phyloP scores from a whole-genome alignment of 1,284 basidiomycete species.

The Melanopsichium pennsylvanicum region DNA sequence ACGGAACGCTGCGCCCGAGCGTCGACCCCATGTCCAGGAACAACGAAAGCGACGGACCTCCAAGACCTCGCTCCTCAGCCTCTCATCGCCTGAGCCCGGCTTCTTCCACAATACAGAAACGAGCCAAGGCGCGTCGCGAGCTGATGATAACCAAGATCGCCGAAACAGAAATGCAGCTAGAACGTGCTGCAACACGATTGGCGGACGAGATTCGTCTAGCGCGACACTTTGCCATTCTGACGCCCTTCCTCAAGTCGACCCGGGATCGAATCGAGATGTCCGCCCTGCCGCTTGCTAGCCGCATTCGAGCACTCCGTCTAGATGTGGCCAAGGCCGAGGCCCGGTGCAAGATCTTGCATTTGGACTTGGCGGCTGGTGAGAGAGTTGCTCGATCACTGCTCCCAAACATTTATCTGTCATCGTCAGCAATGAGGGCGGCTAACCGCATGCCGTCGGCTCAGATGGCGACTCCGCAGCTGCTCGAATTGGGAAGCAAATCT shows the following conservation, averaged over 20 bases:
- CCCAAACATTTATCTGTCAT: conserved; percentile 27
- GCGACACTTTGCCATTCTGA: conserved; percentile 55
- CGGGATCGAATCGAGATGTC: conserved; percentile 58
- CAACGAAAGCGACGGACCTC: conserved; percentile 16
- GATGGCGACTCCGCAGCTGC: conserved; percentile 34
- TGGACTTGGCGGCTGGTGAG: conserved; percentile 51
- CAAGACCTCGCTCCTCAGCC: conserved; percentile 34
- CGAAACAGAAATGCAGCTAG: conserved; percentile 82
- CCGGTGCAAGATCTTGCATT: conserved; percentile 38
- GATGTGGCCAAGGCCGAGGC: conserved; percentile 48
- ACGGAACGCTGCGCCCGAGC: conserved; percentile 6
- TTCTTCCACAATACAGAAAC: conserved; percentile 32
- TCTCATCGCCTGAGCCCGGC: conserved; percentile 31
- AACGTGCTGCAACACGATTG: conserved; percentile 58
- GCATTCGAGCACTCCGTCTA: conserved; percentile 46
- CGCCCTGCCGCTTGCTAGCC: conserved; percentile 43
- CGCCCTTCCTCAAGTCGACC: conserved; percentile 58
- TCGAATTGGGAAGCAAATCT: conserved; percentile 25
- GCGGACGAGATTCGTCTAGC: conserved; percentile 54
- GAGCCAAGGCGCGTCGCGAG: conserved; percentile 34
- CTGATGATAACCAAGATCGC: conserved; percentile 67
- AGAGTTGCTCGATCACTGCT: conserved; percentile 24
- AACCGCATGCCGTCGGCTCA: conserved; percentile 25
- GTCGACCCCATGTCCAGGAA: conserved; percentile 12
- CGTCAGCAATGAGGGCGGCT: conserved; percentile 29